Conservation (phyloP, 306 rosid genomes). For the Prinsepia uniflora region DNA sequence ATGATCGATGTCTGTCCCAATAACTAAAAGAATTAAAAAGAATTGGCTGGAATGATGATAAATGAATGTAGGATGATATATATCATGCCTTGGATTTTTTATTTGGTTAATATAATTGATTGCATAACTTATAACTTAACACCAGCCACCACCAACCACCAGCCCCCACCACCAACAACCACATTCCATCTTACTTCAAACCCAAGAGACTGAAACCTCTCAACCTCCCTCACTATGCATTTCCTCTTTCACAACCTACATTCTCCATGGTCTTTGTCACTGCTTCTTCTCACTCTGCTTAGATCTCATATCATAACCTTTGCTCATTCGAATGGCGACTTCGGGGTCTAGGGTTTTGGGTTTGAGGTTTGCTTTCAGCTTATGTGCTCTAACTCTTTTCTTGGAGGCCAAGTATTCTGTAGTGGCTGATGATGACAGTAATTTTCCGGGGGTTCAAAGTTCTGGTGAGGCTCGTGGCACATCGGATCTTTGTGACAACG, state of each 20-base stretch:
- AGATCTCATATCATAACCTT: slow-evolving; percentile 21
- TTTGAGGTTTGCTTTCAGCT: slow-evolving; percentile 25
- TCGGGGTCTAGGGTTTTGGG: slow-evolving; percentile 28
- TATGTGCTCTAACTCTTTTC: slow-evolving; percentile 38
- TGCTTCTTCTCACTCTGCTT: slow-evolving; percentile 19
- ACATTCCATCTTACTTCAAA: slow-evolving; percentile 48
- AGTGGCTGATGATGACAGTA: slow-evolving; percentile 34
- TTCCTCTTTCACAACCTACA: slow-evolving; percentile 35
- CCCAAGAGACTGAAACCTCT: slow-evolving; percentile 62
- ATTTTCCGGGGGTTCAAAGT: slow-evolving; percentile 13
- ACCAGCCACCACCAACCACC: slow-evolving; percentile 37
- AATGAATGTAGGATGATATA: not conserved
- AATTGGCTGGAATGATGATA: not conserved
- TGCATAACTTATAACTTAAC: not conserved
- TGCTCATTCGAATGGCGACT: slow-evolving; percentile 47
- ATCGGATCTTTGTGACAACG: slow-evolving; percentile 45
- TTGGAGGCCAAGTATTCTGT: slow-evolving; percentile 30
- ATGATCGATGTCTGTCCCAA: not conserved
- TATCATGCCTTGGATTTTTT: not conserved
- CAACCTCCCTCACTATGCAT: slow-evolving; percentile 35
- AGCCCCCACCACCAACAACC: slow-evolving; percentile 43
- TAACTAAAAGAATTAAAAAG: not conserved
- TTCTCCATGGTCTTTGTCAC: slow-evolving; percentile 31
- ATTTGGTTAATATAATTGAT: not conserved
- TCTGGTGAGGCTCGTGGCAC: not conserved